Base-by-base conservation (phyloP, 139 green algal genomes). In the Dunaliella primolecta region DNA sequence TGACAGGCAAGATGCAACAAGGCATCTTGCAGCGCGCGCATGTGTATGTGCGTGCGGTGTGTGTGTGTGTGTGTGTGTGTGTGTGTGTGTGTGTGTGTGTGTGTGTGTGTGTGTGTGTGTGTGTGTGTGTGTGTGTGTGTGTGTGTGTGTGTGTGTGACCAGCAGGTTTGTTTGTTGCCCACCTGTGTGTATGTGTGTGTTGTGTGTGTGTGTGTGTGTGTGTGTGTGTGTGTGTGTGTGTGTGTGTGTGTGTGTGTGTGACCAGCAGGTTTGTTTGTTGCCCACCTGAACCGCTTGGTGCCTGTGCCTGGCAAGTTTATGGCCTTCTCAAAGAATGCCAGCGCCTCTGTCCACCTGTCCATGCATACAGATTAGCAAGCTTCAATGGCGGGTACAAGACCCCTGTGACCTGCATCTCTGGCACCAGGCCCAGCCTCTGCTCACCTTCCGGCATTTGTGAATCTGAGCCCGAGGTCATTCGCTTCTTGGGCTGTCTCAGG, bases 281-380 rank as follows among this genome's bases (percentile, higher is more conserved):
- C 79, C 23, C 76, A 93, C 92, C 91, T 91, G 89, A 88, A 96
- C 25, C 91, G 89, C 87, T 96, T 97, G 1, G 95, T 55, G 0
- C 93, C 94, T 7, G 94, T 95, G 32, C 94, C 94, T 57, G 95
- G 95, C 77, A 98, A 83, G 1, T 87, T 92, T 24, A 97, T 81
- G 0, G 89, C 88, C 78, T 90, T 88, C 81, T 97, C 91, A 89
- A 95, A 96, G 0, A 96, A 79, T 3, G 33, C 57, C 80, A 96
- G 79, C 1, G 94, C 94, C n/a, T 92, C 88, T n/a, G 86, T 78
- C 87, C 91, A 94, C 83, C 90, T 93, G 82, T 71, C 79, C 36
- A n/a, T n/a, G n/a, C n/a, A n/a, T n/a, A n/a, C n/a, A n/a, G n/a
- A n/a, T n/a, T 30, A 56, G 38, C 21, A 70, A 24, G 75, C 30